These are phyloP conservation scores for Theileria luwenshuni DNA, from an alignment of 169 alveolate genomes.

Conservation along the genomic window DNA sequence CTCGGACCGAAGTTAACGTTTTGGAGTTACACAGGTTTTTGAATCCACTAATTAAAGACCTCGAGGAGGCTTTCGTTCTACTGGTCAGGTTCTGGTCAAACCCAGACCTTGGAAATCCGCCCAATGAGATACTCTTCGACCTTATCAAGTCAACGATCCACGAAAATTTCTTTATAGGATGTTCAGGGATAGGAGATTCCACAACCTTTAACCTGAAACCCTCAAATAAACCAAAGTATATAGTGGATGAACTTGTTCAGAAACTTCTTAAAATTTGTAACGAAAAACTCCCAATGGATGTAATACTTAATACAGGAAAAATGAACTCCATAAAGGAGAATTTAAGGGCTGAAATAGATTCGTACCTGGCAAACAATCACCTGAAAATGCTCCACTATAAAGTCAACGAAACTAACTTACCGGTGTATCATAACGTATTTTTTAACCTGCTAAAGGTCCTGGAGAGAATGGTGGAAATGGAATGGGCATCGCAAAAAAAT, in stretches of 20 bases:
- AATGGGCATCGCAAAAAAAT: background rate
- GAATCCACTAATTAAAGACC: slow-evolving; percentile 18
- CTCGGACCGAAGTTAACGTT: background rate
- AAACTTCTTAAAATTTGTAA: background rate
- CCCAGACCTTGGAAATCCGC: background rate
- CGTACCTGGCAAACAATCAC: background rate
- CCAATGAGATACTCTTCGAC: background rate
- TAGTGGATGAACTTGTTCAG: background rate
- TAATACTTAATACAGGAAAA: slow-evolving; percentile 7
- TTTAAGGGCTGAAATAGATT: slow-evolving; percentile 4
- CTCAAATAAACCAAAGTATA: background rate
- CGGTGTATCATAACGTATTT: slow-evolving; percentile 16
- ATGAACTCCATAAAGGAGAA: slow-evolving; percentile 6
- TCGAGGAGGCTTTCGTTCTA: slow-evolving; percentile 24
- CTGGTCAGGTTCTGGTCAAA: slow-evolving; percentile 41
- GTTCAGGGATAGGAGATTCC: slow-evolving; percentile 13
- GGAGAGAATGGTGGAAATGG: slow-evolving; percentile 16
- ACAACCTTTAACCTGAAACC: background rate
- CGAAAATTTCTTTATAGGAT: slow-evolving; percentile 19
- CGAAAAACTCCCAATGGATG: slow-evolving; percentile 14
- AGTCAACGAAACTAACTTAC: background rate
- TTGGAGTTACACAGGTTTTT: slow-evolving; percentile 9
- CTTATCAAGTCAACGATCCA: slow-evolving; percentile 24
- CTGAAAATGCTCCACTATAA: slow-evolving; percentile 6
- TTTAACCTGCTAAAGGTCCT: slow-evolving; percentile 7